Percentiles rank a stretch among this genome's conserved stretches.
phyloP scores from a whole-genome alignment of 805 yeast genomes.

The Grigorovia yakushimaensis region DNA sequence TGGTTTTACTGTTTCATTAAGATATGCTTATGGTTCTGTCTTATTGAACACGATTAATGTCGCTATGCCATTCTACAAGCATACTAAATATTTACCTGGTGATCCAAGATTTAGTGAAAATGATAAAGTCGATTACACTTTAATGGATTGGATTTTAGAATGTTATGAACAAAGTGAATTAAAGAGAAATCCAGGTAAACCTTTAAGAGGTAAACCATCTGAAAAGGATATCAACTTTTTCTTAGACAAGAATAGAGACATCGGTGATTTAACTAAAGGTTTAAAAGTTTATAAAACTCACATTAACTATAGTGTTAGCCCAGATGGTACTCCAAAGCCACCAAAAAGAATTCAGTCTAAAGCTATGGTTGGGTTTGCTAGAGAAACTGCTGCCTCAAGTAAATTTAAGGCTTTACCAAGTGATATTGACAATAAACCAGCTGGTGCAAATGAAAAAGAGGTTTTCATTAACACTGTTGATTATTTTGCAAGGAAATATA shows the following conservation, averaged over 20 bases:
- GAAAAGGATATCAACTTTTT: constrained; percentile 14
- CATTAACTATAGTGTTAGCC: constrained; percentile 15
- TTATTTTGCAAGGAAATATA: constrained; percentile 13
- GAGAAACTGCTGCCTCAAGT: constrained; percentile 15
- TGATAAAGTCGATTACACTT: constrained; percentile 8
- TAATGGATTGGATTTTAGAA: constrained; percentile 17
- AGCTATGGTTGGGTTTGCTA: constrained; percentile 12
- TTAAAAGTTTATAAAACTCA: constrained; percentile 15
- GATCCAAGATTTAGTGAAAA: constrained; percentile 13
- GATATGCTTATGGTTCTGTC: constrained; percentile 15
- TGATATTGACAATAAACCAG: constrained; percentile 6
- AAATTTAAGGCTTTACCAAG: constrained; percentile 10
- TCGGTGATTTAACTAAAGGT: constrained; percentile 13
- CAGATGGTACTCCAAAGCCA: constrained; percentile 15
- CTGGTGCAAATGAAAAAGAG: constrained; percentile 7
- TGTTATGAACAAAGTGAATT: constrained; percentile 9
- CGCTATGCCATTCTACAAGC: constrained; percentile 13
- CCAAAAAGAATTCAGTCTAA: constrained; percentile 12
- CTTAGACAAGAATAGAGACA: constrained; percentile 10
- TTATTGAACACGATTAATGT: constrained; percentile 14
- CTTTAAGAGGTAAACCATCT: constrained; percentile 2
- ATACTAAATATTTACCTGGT: constrained; percentile 17
- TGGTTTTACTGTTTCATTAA: constrained; percentile 14
- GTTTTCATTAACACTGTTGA: constrained; percentile 8
- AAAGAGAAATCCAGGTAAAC: constrained; percentile 1